Evolutionary conservation across 2,329 filamentous ascomycete genomes (phyloP), one percentile per base, ranked within the genome.

Genomic region (Fusarium pseudograminearum): DNA sequence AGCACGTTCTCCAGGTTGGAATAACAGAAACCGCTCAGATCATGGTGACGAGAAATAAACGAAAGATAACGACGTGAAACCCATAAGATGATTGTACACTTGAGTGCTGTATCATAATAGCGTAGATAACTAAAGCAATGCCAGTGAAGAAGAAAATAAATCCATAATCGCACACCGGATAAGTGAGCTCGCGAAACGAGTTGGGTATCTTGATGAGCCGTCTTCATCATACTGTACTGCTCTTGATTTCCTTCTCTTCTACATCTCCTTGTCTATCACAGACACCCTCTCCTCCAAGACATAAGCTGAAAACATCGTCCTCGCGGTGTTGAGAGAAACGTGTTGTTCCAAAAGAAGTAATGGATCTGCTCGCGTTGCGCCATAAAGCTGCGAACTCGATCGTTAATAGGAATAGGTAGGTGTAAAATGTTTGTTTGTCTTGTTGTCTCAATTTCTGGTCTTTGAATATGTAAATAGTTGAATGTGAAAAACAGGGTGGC

Each of bases 151-250:
- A 69, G 52, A 64, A 68, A 64, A 76, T 67, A 69, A 70, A 61
- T 74, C 68, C 72, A 74, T 68, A 72, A 68, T 77, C 65, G 74
- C 75, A 73, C 72, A 74, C 76, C 73, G 75, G 76, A 76, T 74
- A 72, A 77, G 77, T 76, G 77, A 78, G 77, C 76, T 77, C 77
- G 75, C 70, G 65, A 69, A 74, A 74, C 72, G 76, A 79, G 77
- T 78, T 80, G 79, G 79, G 79, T 81, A 81, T 81, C 78, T 80
- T 78, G 70, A 73, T 76, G 73, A 75, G 76, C 73, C 73, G 73
- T 71, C 67, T 73, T 72, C 69, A 67, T 67, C 69, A 64, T 68
- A 67, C 69, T 73, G 68, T 65, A 60, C 61, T 59, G 67, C 68
- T 63, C 68, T 59, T 57, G 55, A 61, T 69, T 65, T 70, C 63